Evolutionary conservation across 352 stramenopile genomes (phyloP), one percentile per base, ranked within the genome.

Genomic region (Globisporangium rhizosaccharum): DNA sequence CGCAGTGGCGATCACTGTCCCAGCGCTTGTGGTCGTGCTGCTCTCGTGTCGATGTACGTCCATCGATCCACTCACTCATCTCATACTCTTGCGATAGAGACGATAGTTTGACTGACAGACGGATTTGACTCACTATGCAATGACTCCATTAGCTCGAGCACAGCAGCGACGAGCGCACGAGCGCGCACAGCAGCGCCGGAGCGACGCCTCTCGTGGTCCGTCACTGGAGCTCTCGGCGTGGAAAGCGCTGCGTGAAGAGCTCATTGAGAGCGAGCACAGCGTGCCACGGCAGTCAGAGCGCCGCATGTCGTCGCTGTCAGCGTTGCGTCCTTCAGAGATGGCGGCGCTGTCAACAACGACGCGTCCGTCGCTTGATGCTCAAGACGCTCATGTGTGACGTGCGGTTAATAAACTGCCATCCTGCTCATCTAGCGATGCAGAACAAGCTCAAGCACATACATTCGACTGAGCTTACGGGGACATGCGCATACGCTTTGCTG

Each of bases 241-340:
- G 23, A 23, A 23, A 23, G 23, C 23, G 23, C 23, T 23, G 23
- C 23, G 23, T 23, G 23, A 23, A 23, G 23, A 23, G 44, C 59
- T 70, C 36, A 70, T 70, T 20, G 49, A 58, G 53, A 66, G 47
- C 25, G 63, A 70, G 33, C 53, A 56, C 11, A 18, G 36, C 30
- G 15, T 15, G 2, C 1, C 42, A 23, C 18, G 20, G 36, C 46
- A 66, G 18, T 20, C 23, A 4, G 55, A 47, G 36, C 30, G 25
- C 25, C 47, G 50, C 28, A 49, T 53, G 18, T 63, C 49, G 30
- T 36, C 30, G 30, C 30, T 36, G 1, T 36, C 30, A 9, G 30
- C 30, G 4, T 8, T 36, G 8, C 30, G 30, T 36, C 30, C 30
- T 4, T 36, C 30, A 4, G 30, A 36, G 30, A 36, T 36, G 30